Conservation (phyloP, 2,329 filamentous ascomycete species). For the Arthrobotrys iridis region DNA sequence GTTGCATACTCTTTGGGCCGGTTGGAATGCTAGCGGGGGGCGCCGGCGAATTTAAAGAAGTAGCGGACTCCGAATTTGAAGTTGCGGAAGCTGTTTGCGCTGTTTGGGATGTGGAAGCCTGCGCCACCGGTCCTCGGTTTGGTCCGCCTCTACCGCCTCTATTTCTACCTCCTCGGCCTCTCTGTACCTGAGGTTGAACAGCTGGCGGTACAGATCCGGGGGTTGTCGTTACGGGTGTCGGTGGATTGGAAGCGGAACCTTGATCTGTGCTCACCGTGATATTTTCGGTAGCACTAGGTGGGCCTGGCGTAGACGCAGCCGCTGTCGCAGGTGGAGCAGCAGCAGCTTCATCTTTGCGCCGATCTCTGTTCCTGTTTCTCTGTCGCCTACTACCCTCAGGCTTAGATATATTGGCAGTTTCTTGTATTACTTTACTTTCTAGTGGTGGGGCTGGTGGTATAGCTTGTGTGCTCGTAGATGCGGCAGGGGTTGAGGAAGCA, state of each 20-base stretch:
- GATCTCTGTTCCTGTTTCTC: conserved; percentile 42
- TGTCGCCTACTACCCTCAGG: conserved; percentile 29
- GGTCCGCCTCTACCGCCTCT: conserved; percentile 15
- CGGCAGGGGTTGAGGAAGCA: conserved; percentile 59
- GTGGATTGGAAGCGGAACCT: not conserved
- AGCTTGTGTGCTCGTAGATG: conserved; percentile 57
- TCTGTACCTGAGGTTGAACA: conserved; percentile 7
- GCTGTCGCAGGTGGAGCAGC: not conserved
- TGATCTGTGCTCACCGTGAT: not conserved
- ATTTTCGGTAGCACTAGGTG: conserved; percentile 7
- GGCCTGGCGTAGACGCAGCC: not conserved
- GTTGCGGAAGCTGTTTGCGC: not conserved
- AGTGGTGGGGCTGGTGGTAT: conserved; percentile 56
- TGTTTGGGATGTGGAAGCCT: not conserved
- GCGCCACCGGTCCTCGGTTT: conserved; percentile 5
- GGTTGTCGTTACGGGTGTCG: not conserved
- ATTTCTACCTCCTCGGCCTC: conserved; percentile 35
- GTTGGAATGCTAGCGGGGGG: conserved; percentile 38
- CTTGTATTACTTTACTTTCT: conserved; percentile 27
- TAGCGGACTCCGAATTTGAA: not conserved
- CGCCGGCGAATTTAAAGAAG: conserved; percentile 7
- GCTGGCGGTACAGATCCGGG: not conserved
- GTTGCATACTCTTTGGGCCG: conserved; percentile 49
- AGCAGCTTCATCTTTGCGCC: conserved; percentile 33
- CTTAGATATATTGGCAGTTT: conserved; percentile 6